Evolutionary conservation across 257 asterid genomes (phyloP), one percentile per base, ranked within the genome.

Genomic region (Scutellaria barbata): DNA sequence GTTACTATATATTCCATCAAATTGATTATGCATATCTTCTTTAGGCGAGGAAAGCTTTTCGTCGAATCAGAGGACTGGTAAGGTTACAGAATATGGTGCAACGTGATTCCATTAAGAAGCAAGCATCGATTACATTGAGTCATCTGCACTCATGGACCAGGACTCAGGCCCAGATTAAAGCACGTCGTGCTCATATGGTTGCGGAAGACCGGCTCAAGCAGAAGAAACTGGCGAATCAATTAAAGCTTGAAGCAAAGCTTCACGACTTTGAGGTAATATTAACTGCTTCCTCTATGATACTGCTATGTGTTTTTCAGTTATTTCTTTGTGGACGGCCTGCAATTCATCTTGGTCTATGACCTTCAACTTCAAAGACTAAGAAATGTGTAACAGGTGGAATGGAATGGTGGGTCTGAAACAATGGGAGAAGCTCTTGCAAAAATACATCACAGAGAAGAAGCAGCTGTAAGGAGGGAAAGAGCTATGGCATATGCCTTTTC

Each of bases 401-500:
- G 99, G 99, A 86, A 80, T 66, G 77, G 88, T 69, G 96, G 99
- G 39, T 78, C 90, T 8, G 92, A 88, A 71, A 84, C 98, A 55
- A 81, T 80, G 81, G 90, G 79, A 7, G 88, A 84, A 81, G 90
- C 92, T 63, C 88, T 94, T 54, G 86, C 90, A 41, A 91, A 80
- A 78, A 89, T 94, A 82, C 96, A 94, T 81, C 89, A 84, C 74
- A 79, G 99, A 83, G 99, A 94, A 83, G 93, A 85, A 80, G 99
- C 99, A 40, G 86, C 99, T 4, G 83, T 83, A 67, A 94, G 77
- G 82, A 89, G 98, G 46, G 96, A 94, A 74, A 86, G 99, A 63
- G 88, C 98, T 17, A 81, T 91, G 96, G 96, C 99, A 3, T 94
- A 94, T 70, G 96, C 99, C 54, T 94, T 89, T 73, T 76, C 99